Percentiles rank a stretch among this genome's conserved stretches.
Evolutionary conservation across 805 yeast genomes (phyloP).

Genomic region (Spathaspora sp.): DNA sequence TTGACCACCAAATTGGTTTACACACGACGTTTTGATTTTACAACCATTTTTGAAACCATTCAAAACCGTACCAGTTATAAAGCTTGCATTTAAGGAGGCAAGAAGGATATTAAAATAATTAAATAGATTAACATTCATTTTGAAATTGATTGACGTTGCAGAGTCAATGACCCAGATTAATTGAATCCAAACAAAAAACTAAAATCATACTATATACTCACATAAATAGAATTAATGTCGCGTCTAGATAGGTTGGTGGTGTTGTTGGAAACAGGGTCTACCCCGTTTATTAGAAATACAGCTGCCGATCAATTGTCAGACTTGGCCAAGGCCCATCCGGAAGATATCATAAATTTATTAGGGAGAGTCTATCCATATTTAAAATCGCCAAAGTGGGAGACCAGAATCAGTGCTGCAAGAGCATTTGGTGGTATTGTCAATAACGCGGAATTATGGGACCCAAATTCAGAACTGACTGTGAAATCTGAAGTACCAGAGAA

Average conservation of each 20-base stretch:
- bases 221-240: slow-evolving; percentile 25
- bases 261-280: slow-evolving; percentile 87
- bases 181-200: not conserved
- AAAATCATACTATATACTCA: not conserved
- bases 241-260: slow-evolving; percentile 57
- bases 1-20: not conserved
- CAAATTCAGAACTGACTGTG: slow-evolving; percentile 43
- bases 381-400: slow-evolving; percentile 87
- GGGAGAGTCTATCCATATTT: slow-evolving; percentile 91
- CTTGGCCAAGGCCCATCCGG: slow-evolving; percentile 91
- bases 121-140: too few species aligned
- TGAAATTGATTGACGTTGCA: not conserved
- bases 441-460: slow-evolving; percentile 81
- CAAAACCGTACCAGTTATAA: too few species aligned
- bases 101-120: too few species aligned
- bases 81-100: too few species aligned
- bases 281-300: slow-evolving; percentile 87
- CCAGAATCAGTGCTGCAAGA: slow-evolving; percentile 88
- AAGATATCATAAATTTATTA: slow-evolving; percentile 75
- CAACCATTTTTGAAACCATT: not conserved
- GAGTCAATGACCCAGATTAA: not conserved
- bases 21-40: not conserved
- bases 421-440: slow-evolving; percentile 92
- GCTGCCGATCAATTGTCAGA: slow-evolving; percentile 98
- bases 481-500: not conserved